Base-by-base conservation (phyloP, 352 stramenopile species). In the Phytopythium boreale region DNA sequence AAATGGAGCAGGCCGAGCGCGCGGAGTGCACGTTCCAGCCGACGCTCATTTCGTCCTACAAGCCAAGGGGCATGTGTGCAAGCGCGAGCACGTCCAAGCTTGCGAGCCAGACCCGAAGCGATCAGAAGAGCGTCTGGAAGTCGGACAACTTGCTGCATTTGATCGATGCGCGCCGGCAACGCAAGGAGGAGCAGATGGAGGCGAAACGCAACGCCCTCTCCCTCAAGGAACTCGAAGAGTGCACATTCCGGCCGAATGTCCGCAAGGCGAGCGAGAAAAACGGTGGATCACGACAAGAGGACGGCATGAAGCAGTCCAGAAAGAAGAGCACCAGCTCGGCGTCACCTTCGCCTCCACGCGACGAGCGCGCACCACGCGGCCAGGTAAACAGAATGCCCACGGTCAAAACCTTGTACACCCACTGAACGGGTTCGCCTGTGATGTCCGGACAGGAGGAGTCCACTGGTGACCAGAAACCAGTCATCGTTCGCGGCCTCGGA, bases 401-500 rank as follows among this genome's bases (percentile, higher is more conserved):
- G 19, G 19, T 20, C 4, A 22, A 17, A 9, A 22, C n/a, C 43
- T 49, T n/a, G 2, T 8, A 9, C 10, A 36, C 31, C 31, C 8
- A 3, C 3, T 36, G 3, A 36, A 36, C 31, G n/a, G n/a, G n/a
- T n/a, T n/a, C n/a, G n/a, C n/a, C n/a, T n/a, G n/a, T n/a, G n/a
- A n/a, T n/a, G n/a, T n/a, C n/a, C n/a, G n/a, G n/a, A 1, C 20
- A 39, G 14, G 29, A 22, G 4, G 36, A 64, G 14, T 20, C 29
- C 29, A 20, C 9, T 15, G 4, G 11, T 19, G 22, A 34, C 24
- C 62, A 75, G 63, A 76, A 83, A 24, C 76, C 74, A 0, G 79
- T 96, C 10, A 82, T 96, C 27, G 86, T 96, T 4, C 81, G 87
- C 22, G 88, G 88, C 10, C 77, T 96, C 29, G 82, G 75, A 0